phyloP scores from a whole-genome alignment of 2,329 filamentous ascomycete genomes.

The Penicillium polonicum region DNA sequence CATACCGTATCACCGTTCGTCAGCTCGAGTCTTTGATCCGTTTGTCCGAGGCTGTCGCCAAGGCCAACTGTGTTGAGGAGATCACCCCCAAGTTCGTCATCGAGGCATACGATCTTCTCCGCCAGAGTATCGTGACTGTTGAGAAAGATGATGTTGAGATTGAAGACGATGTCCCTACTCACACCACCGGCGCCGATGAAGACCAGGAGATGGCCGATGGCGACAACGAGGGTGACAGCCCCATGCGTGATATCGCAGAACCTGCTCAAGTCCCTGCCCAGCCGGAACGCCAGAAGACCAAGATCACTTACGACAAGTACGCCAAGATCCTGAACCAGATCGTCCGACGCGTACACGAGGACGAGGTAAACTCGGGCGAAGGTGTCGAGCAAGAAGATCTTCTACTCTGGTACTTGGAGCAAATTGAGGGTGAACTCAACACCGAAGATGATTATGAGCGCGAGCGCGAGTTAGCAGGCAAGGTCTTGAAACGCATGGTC shows the following conservation, averaged over 20 bases:
- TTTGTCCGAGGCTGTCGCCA: constrained; percentile 94
- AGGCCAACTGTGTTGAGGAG: constrained; percentile 93
- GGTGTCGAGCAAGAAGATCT: constrained; percentile 82
- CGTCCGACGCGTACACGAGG: constrained; percentile 77
- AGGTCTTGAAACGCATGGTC: constrained; percentile 93
- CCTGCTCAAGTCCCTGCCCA: constrained; percentile 32
- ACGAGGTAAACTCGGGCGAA: constrained; percentile 72
- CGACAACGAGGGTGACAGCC: constrained; percentile 51
- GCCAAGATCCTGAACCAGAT: constrained; percentile 84
- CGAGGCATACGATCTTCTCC: constrained; percentile 86
- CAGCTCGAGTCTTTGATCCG: constrained; percentile 96
- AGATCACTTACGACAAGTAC: constrained; percentile 95
- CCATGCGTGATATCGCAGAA: constrained; percentile 55
- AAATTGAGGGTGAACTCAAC: constrained; percentile 78
- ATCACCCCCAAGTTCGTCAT: constrained; percentile 81
- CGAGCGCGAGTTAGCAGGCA: constrained; percentile 70
- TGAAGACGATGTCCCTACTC: constrained; percentile 67
- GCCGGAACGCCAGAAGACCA: constrained; percentile 64
- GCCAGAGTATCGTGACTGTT: constrained; percentile 94
- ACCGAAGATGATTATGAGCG: constrained; percentile 76
- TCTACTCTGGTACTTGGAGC: constrained; percentile 86
- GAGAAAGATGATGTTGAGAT: constrained; percentile 97
- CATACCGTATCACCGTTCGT: constrained; percentile 94
- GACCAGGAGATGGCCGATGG: constrained; percentile 52
- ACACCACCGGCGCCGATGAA: constrained; percentile 48